These are phyloP conservation scores for Brassica napus DNA, from an alignment of 345 rosid genomes.

Conservation along the genomic window DNA sequence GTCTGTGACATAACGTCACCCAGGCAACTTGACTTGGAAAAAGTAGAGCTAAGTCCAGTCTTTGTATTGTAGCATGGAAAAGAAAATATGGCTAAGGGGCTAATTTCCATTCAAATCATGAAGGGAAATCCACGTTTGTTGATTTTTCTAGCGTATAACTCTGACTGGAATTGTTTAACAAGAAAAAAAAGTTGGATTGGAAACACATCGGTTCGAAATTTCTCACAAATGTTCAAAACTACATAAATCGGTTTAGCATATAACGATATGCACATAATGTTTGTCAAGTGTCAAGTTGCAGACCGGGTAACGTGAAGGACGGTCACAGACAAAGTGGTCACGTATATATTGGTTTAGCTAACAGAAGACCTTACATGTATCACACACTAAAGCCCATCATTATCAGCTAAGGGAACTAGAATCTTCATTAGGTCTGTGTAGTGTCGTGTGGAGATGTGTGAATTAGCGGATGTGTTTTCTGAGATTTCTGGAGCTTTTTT, in stretches of 20 bases:
- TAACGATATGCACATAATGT: neutral
- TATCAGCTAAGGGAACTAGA: neutral
- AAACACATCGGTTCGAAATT: neutral
- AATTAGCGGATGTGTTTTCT: neutral
- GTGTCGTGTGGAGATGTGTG: neutral
- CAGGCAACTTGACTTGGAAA: neutral
- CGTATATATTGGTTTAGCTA: neutral
- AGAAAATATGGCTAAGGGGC: neutral
- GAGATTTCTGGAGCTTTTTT: neutral
- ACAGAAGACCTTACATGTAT: neutral
- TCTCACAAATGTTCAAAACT: neutral
- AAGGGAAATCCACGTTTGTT: neutral
- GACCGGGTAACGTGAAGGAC: neutral
- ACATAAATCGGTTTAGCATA: neutral
- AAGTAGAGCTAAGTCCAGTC: neutral
- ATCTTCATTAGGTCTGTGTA: neutral
- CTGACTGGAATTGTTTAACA: neutral
- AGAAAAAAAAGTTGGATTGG: neutral
- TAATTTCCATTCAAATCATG: neutral
- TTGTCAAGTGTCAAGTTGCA: neutral
- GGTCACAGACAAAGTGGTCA: neutral
- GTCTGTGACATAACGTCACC: too few relatives aligned
- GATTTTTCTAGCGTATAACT: neutral
- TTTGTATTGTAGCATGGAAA: neutral
- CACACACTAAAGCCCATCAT: neutral